These are phyloP conservation scores for Microbotryum saponariae DNA, from an alignment of 1,284 basidiomycete genomes.

Conservation along the genomic window DNA sequence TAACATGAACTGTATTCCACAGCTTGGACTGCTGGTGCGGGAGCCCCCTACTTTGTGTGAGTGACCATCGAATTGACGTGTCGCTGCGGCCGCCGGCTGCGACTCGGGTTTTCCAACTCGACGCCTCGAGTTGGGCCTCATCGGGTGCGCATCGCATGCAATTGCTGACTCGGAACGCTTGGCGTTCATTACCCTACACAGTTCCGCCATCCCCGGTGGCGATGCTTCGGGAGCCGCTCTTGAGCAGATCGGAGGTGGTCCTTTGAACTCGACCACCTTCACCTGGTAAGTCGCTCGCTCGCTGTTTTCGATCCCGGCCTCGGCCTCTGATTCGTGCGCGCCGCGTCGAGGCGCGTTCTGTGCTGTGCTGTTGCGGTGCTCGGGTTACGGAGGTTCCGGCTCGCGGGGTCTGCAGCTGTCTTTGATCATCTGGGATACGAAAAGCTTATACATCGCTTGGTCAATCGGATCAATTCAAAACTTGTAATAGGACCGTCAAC, in stretches of 20 bases:
- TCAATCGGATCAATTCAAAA: neutral
- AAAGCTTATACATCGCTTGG: neutral
- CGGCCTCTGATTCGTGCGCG: neutral
- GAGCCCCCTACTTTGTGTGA: neutral
- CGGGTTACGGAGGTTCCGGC: neutral
- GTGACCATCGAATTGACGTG: neutral
- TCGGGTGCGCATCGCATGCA: neutral
- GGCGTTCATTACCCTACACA: neutral
- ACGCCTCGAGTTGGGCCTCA: constrained; percentile 11
- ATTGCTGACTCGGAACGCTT: neutral
- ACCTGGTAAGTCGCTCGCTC: constrained; percentile 11
- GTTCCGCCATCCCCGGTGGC: neutral
- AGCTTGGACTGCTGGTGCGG: neutral
- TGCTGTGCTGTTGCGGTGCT: neutral
- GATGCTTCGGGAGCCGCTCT: constrained; percentile 16
- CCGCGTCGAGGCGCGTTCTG: neutral
- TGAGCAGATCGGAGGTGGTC: too few species aligned
- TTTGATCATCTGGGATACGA: neutral
- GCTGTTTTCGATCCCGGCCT: neutral
- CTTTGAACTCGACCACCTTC: constrained; percentile 8
- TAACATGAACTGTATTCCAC: neutral
- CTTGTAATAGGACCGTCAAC: constrained; percentile 35
- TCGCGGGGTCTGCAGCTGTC: neutral
- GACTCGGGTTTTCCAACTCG: constrained; percentile 1
- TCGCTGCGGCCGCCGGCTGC: too few species aligned